Base-by-base conservation (phyloP, 768 basidiomycete species). In the Myochromella boudieri region DNA sequence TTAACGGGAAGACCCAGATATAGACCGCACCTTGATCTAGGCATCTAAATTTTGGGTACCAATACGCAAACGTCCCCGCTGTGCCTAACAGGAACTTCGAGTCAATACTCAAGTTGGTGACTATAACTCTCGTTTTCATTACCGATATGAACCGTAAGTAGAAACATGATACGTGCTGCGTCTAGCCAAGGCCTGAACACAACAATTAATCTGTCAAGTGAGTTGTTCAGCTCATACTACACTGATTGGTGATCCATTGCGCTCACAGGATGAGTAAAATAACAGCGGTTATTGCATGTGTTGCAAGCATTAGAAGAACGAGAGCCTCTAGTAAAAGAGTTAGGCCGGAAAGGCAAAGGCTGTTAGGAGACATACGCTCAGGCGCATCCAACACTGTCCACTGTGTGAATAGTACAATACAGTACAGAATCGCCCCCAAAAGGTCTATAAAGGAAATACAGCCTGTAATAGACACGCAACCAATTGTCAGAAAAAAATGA, bases 121-220 rank as follows among this genome's bases (percentile, higher is more conserved):
- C n/a, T n/a, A n/a, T n/a, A n/a, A n/a, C n/a, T n/a, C n/a, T n/a
- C n/a, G n/a, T n/a, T 14, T 21, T 27, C 61, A 63, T n/a, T 52
- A 80, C 81, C 76, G 14, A 72, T 60, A 43, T 84, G 80, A 20
- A 60, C 57, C 10, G 71, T 31, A 7, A 78, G 47, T 15, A 84
- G 60, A 37, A 79, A 67, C 21, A 72, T 38, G 21, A 82, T 56
- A 24, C 80, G 71, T 9, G 77, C 75, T 1, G 67, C 69, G 54
- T 84, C 82, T 3, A 82, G 57, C 79, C 79, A 82, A 11, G 64
- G 55, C 29, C 78, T 69, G 38, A 81, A 83, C 31, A 62, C 48
- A 1, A 75, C 57, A 27, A 80, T 55, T 20, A 81, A 62, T 49
- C 80, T 81, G 33, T n/a, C n/a, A n/a, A n/a, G n/a, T n/a, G 3